Evolutionary conservation across 108 stramenopile genomes (phyloP).

Genomic region (Fragilaria crotonensis): DNA sequence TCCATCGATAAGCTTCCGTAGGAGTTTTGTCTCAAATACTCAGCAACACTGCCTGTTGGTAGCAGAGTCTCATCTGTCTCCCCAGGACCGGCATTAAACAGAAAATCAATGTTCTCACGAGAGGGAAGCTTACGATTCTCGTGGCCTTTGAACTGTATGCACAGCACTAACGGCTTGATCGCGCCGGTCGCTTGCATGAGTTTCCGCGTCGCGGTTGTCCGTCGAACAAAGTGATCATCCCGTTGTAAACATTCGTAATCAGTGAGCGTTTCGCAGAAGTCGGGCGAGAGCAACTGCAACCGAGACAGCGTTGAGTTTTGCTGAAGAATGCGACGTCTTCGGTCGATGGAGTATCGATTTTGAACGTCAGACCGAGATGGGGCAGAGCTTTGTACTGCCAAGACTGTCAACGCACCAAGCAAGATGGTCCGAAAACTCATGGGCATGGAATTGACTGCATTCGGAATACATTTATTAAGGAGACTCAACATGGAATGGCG

Average conservation of each 20-base stretch:
- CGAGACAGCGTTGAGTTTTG: not conserved
- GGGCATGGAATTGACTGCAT: too few relatives aligned
- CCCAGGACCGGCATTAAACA: slow-evolving; percentile 17
- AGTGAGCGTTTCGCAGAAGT: not conserved
- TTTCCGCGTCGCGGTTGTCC: not conserved
- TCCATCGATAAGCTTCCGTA: slow-evolving; percentile 23
- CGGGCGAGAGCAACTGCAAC: not conserved
- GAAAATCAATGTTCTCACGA: slow-evolving; percentile 15
- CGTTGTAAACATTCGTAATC: not conserved
- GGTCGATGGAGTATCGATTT: too few relatives aligned
- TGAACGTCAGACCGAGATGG: too few relatives aligned
- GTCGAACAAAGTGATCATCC: not conserved
- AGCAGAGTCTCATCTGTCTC: slow-evolving; percentile 1
- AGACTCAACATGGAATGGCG: too few relatives aligned
- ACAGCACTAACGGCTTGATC: slow-evolving; percentile 23
- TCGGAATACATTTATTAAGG: too few relatives aligned
- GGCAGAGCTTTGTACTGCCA: too few relatives aligned
- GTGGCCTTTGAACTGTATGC: slow-evolving; percentile 30
- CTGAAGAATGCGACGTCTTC: not conserved
- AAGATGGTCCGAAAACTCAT: too few relatives aligned
- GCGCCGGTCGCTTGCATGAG: slow-evolving; percentile 7
- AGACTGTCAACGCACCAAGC: too few relatives aligned
- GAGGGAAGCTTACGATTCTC: slow-evolving; percentile 16
- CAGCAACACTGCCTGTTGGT: slow-evolving; percentile 14
- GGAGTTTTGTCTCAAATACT: not conserved